These are phyloP conservation scores for Pichia sp. DNA, from an alignment of 1,139 yeast genomes.

Conservation along the genomic window DNA sequence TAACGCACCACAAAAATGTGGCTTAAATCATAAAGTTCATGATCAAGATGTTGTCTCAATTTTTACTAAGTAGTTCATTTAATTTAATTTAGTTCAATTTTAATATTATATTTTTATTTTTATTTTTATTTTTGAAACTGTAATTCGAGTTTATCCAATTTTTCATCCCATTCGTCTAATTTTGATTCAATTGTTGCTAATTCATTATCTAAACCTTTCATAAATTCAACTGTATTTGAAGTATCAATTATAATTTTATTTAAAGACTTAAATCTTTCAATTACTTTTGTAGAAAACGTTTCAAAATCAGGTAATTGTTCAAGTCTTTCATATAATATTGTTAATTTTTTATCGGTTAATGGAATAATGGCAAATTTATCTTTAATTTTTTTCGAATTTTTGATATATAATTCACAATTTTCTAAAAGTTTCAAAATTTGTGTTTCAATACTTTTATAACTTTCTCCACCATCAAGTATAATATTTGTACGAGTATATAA, in stretches of 20 bases:
- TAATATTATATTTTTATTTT: neutral
- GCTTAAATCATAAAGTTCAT: constrained; percentile 70
- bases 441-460: constrained; percentile 13
- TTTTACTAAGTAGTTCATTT: constrained; percentile 56
- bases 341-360: constrained; percentile 19
- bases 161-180: constrained; percentile 19
- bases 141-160: constrained; percentile 17
- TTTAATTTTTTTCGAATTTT: constrained; percentile 12
- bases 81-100: neutral
- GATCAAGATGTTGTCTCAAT: constrained; percentile 95
- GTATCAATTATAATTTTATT: constrained; percentile 15
- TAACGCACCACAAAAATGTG: constrained; percentile 95
- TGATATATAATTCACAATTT: constrained; percentile 12
- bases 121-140: neutral
- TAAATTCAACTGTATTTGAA: constrained; percentile 9
- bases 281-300: constrained; percentile 13
- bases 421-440: constrained; percentile 13
- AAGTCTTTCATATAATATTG: constrained; percentile 17
- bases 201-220: constrained; percentile 16
- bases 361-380: constrained; percentile 10
- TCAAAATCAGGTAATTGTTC: constrained; percentile 18
- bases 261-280: constrained; percentile 18
- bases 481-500: constrained; percentile 19
- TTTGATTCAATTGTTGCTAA: constrained; percentile 15
- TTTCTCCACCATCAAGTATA: constrained; percentile 14